These are phyloP conservation scores for Coemansia sp. DNA, from an alignment of 192 early-diverging fungal genomes.

Conservation along the genomic window DNA sequence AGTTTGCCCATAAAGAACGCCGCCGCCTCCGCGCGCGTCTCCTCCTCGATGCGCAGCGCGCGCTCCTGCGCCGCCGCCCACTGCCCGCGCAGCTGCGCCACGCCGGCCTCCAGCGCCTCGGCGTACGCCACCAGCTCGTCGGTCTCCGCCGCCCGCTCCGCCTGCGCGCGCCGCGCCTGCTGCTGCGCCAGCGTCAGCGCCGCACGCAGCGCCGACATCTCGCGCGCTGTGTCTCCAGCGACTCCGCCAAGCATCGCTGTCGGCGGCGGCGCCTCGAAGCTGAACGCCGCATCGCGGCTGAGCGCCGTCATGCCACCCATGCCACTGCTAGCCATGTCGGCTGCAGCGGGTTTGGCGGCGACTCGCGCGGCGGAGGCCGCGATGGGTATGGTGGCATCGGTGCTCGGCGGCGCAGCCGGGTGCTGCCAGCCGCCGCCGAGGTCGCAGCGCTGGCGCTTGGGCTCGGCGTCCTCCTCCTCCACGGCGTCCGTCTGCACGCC, in stretches of 20 bases:
- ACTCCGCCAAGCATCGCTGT: no score
- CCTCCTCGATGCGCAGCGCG: slow-evolving; percentile 58
- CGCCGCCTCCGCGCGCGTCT: slow-evolving; percentile 59
- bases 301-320: slow-evolving; percentile 10
- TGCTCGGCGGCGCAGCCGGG: slow-evolving; percentile 3
- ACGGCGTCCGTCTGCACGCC: slow-evolving; percentile 15
- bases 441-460: slow-evolving; percentile 42
- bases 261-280: slow-evolving; percentile 23
- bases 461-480: slow-evolving; percentile 8
- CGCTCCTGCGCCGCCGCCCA: slow-evolving; percentile 58
- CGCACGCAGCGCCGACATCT: no score
- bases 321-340: no score
- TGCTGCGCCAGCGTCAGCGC: no score
- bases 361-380: no score
- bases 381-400: no score
- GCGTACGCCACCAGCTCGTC: slow-evolving; percentile 48
- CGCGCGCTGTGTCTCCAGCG: no score
- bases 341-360: no score
- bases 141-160: slow-evolving; percentile 19
- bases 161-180: background rate
- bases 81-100: slow-evolving; percentile 27
- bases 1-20: slow-evolving; percentile 53
- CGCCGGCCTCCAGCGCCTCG: slow-evolving; percentile 20
- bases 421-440: slow-evolving; percentile 39
- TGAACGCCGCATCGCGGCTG: slow-evolving; percentile 22